Percentiles rank a stretch among this genome's conserved stretches.
Conservation (phyloP, 371 early-diverging fungal species). For the Actinomucor elegans region DNA sequence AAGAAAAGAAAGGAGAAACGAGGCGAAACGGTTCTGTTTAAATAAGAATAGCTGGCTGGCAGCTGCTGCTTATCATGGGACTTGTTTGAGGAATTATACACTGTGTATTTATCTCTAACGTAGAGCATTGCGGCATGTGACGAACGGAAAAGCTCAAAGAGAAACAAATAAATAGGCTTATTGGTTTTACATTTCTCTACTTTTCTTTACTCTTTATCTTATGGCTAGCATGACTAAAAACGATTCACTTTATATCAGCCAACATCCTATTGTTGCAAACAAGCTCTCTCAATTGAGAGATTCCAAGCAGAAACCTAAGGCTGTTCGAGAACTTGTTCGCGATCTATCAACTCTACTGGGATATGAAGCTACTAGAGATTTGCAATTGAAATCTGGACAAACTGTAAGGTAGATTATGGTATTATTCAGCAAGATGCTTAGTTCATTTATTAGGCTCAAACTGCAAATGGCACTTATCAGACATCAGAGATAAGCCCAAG, state of each 20-base stretch:
- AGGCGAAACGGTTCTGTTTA: background rate
- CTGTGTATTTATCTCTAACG: too few species aligned
- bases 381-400: constrained; percentile 17
- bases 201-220: constrained; percentile 13
- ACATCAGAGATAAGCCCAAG: constrained; percentile 50
- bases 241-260: constrained; percentile 35
- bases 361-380: constrained; percentile 67
- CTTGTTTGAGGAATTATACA: background rate
- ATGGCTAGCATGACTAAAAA: constrained; percentile 11
- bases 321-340: constrained; percentile 65
- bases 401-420: too few species aligned
- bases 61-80: constrained; percentile 3
- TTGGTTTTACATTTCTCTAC: too few species aligned
- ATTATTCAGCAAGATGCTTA: background rate
- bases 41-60: background rate
- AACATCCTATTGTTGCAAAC: constrained; percentile 71
- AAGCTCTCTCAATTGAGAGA: constrained; percentile 76
- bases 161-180: too few species aligned
- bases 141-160: too few species aligned
- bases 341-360: constrained; percentile 66
- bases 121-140: too few species aligned
- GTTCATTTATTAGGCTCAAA: constrained; percentile 14
- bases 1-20: background rate
- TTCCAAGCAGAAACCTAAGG: constrained; percentile 53
- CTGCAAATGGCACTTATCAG: constrained; percentile 53